Conservation (phyloP, 2,329 filamentous ascomycete genomes). For the Coniella vitis region DNA sequence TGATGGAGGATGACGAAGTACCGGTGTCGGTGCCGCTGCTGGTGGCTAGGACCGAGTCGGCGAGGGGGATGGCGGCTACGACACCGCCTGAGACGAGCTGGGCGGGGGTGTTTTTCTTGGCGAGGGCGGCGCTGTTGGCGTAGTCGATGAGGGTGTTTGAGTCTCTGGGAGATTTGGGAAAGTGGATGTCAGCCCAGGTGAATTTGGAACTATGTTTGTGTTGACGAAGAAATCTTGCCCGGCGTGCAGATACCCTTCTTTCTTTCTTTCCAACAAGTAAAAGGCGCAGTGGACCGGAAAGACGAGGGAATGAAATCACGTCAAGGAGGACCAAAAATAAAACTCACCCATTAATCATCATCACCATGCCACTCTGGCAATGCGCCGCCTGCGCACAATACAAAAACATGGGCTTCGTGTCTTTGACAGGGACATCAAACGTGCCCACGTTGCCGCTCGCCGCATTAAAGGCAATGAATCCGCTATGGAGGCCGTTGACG, state of each 20-base stretch:
- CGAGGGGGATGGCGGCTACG: slow-evolving; percentile 6
- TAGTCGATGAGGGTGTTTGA: slow-evolving; percentile 3
- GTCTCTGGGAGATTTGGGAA: neutral
- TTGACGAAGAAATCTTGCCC: too few relatives aligned
- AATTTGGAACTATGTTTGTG: too few relatives aligned
- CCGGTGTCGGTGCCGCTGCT: neutral
- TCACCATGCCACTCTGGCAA: slow-evolving; percentile 43
- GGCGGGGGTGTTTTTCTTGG: neutral
- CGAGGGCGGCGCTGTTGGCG: neutral
- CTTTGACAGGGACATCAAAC: slow-evolving; percentile 40
- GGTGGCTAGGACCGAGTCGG: slow-evolving; percentile 4
- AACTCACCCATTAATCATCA: slow-evolving; percentile 36
- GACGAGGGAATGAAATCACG: neutral
- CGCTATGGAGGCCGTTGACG: slow-evolving; percentile 29
- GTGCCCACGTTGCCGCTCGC: slow-evolving; percentile 31
- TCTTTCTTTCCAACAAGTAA: neutral
- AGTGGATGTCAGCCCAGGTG: too few relatives aligned
- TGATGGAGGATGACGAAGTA: neutral
- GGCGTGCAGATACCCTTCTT: too few relatives aligned
- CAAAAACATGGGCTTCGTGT: slow-evolving; percentile 38
- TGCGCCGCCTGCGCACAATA: slow-evolving; percentile 44
- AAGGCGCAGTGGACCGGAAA: neutral
- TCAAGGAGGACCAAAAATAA: neutral
- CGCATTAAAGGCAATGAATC: slow-evolving; percentile 33
- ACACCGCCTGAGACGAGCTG: slow-evolving; percentile 5